Evolutionary conservation across 2,329 filamentous ascomycete genomes (phyloP).

Genomic region (Raffaelea ambrosiae): DNA sequence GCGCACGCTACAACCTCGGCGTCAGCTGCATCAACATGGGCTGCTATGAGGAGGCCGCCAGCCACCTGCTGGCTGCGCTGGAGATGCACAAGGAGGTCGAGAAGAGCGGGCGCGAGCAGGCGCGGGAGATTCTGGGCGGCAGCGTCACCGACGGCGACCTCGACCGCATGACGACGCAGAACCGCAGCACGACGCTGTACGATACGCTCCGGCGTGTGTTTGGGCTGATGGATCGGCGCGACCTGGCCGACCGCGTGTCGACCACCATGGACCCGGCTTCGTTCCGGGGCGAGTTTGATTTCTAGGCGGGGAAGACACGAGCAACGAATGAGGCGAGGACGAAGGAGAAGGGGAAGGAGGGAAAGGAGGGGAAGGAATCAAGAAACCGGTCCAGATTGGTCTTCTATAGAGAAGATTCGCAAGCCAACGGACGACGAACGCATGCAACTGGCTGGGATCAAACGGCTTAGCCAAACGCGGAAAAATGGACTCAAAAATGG

Average conservation of each 20-base stretch:
- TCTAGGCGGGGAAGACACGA: constrained; percentile 30
- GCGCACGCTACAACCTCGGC: constrained; percentile 91
- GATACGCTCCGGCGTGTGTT: constrained; percentile 94
- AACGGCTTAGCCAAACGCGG: too few relatives aligned
- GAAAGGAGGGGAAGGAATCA: background rate
- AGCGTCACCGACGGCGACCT: constrained; percentile 58
- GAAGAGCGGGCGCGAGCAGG: constrained; percentile 72
- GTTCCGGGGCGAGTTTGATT: constrained; percentile 88
- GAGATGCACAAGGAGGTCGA: constrained; percentile 95
- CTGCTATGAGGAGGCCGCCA: constrained; percentile 85
- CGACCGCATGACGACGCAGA: constrained; percentile 85
- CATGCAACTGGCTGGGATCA: too few relatives aligned
- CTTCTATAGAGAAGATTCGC: too few relatives aligned
- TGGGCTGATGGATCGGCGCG: constrained; percentile 84
- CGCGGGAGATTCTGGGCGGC: constrained; percentile 68
- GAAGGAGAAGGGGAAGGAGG: background rate
- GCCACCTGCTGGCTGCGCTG: constrained; percentile 83
- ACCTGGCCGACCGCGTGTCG: constrained; percentile 80
- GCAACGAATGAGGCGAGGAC: background rate
- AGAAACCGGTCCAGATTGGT: too few relatives aligned
- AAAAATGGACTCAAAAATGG: too few relatives aligned
- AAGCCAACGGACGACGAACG: too few relatives aligned
- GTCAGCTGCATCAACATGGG: constrained; percentile 97
- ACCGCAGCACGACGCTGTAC: constrained; percentile 92
- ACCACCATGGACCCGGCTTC: constrained; percentile 83